Evolutionary conservation across 2,329 filamentous ascomycete genomes (phyloP).

Genomic region (Chaetomium sp.): DNA sequence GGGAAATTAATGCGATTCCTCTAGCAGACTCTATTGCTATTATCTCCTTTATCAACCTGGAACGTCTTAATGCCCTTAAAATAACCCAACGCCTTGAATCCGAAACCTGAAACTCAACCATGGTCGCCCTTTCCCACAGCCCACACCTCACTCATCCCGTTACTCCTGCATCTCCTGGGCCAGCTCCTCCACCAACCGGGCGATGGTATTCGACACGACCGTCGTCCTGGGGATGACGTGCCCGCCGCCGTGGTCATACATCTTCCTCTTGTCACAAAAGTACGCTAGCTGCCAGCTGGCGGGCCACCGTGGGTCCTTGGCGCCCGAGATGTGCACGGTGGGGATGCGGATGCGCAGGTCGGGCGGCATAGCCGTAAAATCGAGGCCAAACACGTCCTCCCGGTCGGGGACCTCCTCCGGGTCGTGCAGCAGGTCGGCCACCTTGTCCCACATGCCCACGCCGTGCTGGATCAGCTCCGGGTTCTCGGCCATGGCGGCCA

Average conservation of each 20-base stretch:
- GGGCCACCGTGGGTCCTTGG: slow-evolving; percentile 44
- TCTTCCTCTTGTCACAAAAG: slow-evolving; percentile 39
- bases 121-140: background rate
- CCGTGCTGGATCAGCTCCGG: slow-evolving; percentile 38
- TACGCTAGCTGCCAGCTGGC: slow-evolving; percentile 42
- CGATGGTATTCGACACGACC: slow-evolving; percentile 39
- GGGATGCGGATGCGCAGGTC: slow-evolving; percentile 41
- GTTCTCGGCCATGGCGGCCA: slow-evolving; percentile 36
- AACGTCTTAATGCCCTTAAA: background rate
- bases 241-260: slow-evolving; percentile 44
- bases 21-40: background rate
- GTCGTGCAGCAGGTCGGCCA: slow-evolving; percentile 39
- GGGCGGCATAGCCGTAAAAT: slow-evolving; percentile 40
- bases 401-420: slow-evolving; percentile 35
- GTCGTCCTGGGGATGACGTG: slow-evolving; percentile 45
- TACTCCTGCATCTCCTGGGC: slow-evolving; percentile 26
- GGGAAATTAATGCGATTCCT: background rate
- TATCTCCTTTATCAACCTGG: background rate
- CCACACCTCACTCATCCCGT: background rate
- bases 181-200: slow-evolving; percentile 37
- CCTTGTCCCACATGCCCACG: slow-evolving; percentile 40
- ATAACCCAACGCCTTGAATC: background rate
- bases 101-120: too few species aligned
- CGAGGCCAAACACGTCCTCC: slow-evolving; percentile 41
- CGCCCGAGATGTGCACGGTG: slow-evolving; percentile 43